Evolutionary conservation across 1,139 yeast genomes (phyloP).

Genomic region (Lodderomyces orthopsilosis): DNA sequence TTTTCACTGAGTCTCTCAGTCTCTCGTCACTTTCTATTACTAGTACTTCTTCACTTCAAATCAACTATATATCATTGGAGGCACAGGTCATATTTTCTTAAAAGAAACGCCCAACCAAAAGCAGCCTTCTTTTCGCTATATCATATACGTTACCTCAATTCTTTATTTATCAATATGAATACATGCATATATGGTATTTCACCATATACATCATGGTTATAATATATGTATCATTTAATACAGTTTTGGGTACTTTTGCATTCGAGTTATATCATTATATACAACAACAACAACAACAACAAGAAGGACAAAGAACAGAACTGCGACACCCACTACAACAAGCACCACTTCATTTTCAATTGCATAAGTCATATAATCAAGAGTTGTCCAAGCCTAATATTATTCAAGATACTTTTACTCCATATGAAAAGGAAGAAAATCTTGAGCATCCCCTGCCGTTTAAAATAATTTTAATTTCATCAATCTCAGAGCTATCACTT

Average conservation of each 20-base stretch:
- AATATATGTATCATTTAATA: not conserved
- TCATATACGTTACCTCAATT: not conserved
- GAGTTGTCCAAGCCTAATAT: too few relatives aligned
- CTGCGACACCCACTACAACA: not conserved
- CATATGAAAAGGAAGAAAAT: not conserved
- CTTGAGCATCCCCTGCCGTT: not conserved
- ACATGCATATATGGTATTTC: slow-evolving; percentile 2
- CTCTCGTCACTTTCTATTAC: too few relatives aligned
- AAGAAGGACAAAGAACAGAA: not conserved
- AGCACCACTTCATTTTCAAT: too few relatives aligned
- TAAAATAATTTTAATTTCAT: not conserved
- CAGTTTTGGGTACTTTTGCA: not conserved
- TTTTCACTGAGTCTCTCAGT: too few relatives aligned
- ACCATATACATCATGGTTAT: slow-evolving; percentile 1
- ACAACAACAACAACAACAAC: not conserved
- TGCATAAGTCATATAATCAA: too few relatives aligned
- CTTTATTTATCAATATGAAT: not conserved
- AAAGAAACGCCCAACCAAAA: too few relatives aligned
- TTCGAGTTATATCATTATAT: not conserved
- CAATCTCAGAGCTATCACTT: not conserved
- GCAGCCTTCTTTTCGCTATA: not conserved
- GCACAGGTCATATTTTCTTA: too few relatives aligned
- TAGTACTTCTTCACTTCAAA: too few relatives aligned
- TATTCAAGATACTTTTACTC: too few relatives aligned
- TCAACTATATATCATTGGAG: too few relatives aligned